Percentiles rank a stretch among this genome's conserved stretches.
phyloP scores from a whole-genome alignment of 352 stramenopile genomes.

The Pythium brachiatum region DNA sequence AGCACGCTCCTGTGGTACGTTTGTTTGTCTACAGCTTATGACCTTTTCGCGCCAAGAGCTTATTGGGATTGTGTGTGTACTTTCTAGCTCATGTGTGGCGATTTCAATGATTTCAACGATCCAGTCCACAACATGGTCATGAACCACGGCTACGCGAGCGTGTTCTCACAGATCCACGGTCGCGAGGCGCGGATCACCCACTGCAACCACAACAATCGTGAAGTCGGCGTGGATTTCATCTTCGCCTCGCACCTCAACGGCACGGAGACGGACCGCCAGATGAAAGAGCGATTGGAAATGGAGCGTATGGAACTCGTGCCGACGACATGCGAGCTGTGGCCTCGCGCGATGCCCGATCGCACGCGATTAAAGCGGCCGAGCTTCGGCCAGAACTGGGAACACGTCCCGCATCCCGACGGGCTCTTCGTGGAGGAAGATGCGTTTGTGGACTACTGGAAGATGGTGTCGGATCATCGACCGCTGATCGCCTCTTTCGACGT shows the following conservation, averaged over 20 bases:
- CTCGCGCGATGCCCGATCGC: constrained; percentile 55
- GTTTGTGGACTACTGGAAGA: constrained; percentile 80
- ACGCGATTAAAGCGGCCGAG: constrained; percentile 71
- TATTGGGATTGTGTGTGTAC: background rate
- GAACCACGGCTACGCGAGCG: constrained; percentile 67
- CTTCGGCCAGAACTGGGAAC: constrained; percentile 69
- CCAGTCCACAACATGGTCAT: constrained; percentile 75
- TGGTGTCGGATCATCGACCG: constrained; percentile 75
- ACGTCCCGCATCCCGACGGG: constrained; percentile 44
- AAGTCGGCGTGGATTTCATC: constrained; percentile 87
- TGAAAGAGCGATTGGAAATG: background rate
- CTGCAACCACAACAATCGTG: constrained; percentile 88
- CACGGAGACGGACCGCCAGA: background rate
- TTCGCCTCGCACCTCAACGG: constrained; percentile 58
- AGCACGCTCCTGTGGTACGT: constrained; percentile 65
- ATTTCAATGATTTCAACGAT: constrained; percentile 88
- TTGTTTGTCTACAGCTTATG: background rate
- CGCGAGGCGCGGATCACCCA: constrained; percentile 83
- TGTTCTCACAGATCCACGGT: constrained; percentile 71
- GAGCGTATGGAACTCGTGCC: constrained; percentile 56
- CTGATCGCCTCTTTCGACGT: constrained; percentile 67
- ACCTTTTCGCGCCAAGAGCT: constrained; percentile 1
- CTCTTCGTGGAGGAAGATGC: constrained; percentile 38
- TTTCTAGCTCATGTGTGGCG: constrained; percentile 57
- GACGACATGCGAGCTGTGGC: constrained; percentile 55